Conservation (phyloP, 306 rosid species). For the Vigna angularis region DNA sequence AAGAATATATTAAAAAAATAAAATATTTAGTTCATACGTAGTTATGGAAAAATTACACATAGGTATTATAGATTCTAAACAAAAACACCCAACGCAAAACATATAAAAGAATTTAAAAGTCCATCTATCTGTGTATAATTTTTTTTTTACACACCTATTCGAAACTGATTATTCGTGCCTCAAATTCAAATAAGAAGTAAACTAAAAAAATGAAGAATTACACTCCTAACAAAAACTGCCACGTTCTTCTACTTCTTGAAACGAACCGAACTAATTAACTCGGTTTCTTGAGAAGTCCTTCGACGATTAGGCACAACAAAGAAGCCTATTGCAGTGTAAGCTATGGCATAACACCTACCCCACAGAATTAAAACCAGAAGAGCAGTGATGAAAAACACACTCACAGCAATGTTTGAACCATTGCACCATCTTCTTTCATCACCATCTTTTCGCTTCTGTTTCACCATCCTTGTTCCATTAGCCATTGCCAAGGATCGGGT, state of each 20-base stretch:
- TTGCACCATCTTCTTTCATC: background rate
- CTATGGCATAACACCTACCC: conserved; percentile 47
- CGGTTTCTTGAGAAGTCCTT: background rate
- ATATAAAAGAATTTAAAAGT: too few relatives aligned
- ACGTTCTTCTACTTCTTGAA: conserved; percentile 16
- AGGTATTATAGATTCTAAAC: too few relatives aligned
- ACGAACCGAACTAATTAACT: background rate
- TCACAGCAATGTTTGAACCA: background rate
- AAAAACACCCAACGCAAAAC: too few relatives aligned
- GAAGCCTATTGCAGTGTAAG: conserved; percentile 40
- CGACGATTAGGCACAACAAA: conserved; percentile 34
- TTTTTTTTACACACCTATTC: too few relatives aligned
- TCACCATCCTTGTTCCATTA: background rate
- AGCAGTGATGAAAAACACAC: conserved; percentile 11
- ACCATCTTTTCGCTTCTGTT: background rate
- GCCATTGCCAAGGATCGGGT: background rate
- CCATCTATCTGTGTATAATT: too few relatives aligned
- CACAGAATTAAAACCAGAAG: conserved; percentile 41
- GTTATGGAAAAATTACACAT: too few relatives aligned
- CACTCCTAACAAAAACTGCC: too few relatives aligned
- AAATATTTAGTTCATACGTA: too few relatives aligned
- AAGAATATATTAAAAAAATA: too few relatives aligned
- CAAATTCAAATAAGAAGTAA: too few relatives aligned
- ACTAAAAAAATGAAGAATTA: too few relatives aligned
- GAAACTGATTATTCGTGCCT: too few relatives aligned